These are phyloP conservation scores for Collybia sordida DNA, from an alignment of 768 basidiomycete species.

Conservation along the genomic window DNA sequence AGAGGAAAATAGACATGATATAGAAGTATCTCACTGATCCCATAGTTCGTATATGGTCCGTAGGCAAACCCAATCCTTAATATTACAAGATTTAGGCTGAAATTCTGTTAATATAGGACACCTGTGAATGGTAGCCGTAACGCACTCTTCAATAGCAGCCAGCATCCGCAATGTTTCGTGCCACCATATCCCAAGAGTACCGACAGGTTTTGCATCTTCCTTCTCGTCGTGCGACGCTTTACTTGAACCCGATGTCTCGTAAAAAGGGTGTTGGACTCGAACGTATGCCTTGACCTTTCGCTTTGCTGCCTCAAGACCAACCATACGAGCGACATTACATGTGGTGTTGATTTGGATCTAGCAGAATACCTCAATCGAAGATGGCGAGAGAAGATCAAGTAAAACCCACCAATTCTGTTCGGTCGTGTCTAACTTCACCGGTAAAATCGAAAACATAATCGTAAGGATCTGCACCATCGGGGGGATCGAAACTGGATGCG, in stretches of 20 bases:
- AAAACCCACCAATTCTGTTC: constrained; percentile 65
- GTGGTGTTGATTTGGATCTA: constrained; percentile 82
- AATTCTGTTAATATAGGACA: constrained; percentile 12
- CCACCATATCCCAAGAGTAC: constrained; percentile 81
- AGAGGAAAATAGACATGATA: constrained; percentile 7
- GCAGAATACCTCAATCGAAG: constrained; percentile 5
- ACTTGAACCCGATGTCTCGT: constrained; percentile 56
- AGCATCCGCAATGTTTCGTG: constrained; percentile 79
- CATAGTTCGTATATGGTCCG: constrained; percentile 77
- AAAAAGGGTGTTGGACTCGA: constrained; percentile 76
- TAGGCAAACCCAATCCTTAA: constrained; percentile 75
- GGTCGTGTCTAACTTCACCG: constrained; percentile 75
- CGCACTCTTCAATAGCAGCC: constrained; percentile 71
- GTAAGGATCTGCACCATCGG: constrained; percentile 66
- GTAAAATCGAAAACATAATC: constrained; percentile 85
- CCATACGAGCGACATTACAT: constrained; percentile 60
- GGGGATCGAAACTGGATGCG: constrained; percentile 67
- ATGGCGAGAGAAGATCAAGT: constrained; percentile 9
- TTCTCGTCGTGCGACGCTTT: constrained; percentile 70
- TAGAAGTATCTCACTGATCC: constrained; percentile 49
- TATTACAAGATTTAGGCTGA: constrained; percentile 78
- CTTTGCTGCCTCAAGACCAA: constrained; percentile 78
- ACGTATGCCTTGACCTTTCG: constrained; percentile 79
- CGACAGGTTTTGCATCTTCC: constrained; percentile 70
- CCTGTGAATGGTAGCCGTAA: constrained; percentile 9